Conservation (phyloP, 1,139 yeast genomes). For the Hyphopichia burtonii region DNA sequence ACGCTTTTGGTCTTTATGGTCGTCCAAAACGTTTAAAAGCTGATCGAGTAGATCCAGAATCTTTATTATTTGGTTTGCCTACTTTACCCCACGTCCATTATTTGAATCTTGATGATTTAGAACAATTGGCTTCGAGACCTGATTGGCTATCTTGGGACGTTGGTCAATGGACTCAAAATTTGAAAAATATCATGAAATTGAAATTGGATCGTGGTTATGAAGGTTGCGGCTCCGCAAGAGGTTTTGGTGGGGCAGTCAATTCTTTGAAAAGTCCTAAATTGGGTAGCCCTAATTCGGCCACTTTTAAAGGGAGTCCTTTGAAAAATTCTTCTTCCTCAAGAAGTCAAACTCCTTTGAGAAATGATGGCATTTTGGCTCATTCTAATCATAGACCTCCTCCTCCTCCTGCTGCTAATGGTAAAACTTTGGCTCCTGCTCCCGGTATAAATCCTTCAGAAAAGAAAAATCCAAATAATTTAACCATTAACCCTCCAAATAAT, state of each 20-base stretch:
- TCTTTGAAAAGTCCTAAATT: conserved; percentile 37
- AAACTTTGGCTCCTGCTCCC: background rate
- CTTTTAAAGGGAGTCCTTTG: background rate
- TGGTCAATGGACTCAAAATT: conserved; percentile 64
- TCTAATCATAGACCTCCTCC: background rate
- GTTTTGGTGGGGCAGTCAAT: conserved; percentile 57
- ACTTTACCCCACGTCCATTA: conserved; percentile 87
- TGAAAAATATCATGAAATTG: conserved; percentile 61
- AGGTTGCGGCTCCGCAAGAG: conserved; percentile 76
- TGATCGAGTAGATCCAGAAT: conserved; percentile 74
- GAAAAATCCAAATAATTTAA: conserved; percentile 12
- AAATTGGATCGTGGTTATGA: conserved; percentile 74
- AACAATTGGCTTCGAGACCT: conserved; percentile 16
- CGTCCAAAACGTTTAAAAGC: conserved; percentile 88
- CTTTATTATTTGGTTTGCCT: conserved; percentile 87
- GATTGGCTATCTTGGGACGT: conserved; percentile 57
- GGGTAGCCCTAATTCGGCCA: background rate
- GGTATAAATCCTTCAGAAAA: background rate
- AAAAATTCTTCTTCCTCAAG: background rate
- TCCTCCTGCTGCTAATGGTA: background rate
- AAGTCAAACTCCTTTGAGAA: background rate
- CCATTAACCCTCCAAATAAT: conserved; percentile 6
- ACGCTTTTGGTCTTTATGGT: conserved; percentile 86
- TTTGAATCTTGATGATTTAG: conserved; percentile 42
- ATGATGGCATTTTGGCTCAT: background rate